Evolutionary conservation across 805 yeast species (phyloP), one percentile per base, ranked within the genome.

Genomic region (Wickerhamomyces strasburgensis): DNA sequence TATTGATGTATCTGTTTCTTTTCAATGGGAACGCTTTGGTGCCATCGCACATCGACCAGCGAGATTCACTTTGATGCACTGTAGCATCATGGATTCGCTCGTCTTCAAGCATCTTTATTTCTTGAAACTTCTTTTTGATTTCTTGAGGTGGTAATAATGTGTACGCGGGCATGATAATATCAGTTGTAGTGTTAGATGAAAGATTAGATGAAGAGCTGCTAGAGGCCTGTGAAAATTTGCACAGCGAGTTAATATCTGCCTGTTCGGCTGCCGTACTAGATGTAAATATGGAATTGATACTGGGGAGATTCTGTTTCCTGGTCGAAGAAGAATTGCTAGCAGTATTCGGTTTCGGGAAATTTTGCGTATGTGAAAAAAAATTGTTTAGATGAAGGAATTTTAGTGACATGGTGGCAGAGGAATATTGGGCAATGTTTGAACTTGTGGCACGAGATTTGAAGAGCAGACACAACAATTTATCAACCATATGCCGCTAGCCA

Each of bases 1-100:
- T 73, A 50, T 81, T 76, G 5, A 67, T 49, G 52, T 83, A 83
- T 36, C 89, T 60, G 48, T 83, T 82, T 38, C 80, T 58, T 8
- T 45, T 46, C 7, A 36, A 16, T 11, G 46, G 35, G 19, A 46
- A 43, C 3, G 46, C 49, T 3, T 39, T 27, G 10, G 43, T 40
- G 3, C 49, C 52, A 5, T 33, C 28, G 13, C 38, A 37, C 38
- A 56, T 36, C 14, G 40, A 30, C 54, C 56, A 50, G 31, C 47
- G 44, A 2, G 65, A 58, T 7, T 40, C 29, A 10, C 43, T 35
- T 14, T 42, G 40, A 18, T 54, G 48, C 18, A 57, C 44, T 1
- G 62, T 54, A 2, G 63, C 68, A 29, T 63, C 68, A 34, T 66
- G 57, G 14, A 66, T 40, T 19, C 68, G 44, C 24, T 54, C 55